These are phyloP conservation scores for Mikania micrantha DNA, from an alignment of 129 eudicot genomes.

Conservation along the genomic window DNA sequence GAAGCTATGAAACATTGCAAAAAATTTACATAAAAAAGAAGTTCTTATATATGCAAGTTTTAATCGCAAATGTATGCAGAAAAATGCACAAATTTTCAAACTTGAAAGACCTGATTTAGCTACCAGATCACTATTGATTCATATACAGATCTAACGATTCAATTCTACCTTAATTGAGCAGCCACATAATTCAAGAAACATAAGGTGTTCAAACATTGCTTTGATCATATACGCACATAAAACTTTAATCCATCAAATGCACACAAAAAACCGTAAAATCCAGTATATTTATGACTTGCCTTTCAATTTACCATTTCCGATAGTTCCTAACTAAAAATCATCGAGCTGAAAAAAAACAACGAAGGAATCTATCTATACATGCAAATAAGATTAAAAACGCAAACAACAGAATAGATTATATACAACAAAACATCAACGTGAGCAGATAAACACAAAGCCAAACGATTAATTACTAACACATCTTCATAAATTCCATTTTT, in stretches of 20 bases:
- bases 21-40: background rate
- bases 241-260: background rate
- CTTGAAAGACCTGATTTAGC: background rate
- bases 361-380: background rate
- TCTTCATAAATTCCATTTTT: background rate
- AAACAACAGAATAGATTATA: background rate
- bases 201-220: background rate
- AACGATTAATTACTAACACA: background rate
- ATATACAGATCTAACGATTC: background rate
- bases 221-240: no score
- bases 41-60: background rate
- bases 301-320: background rate
- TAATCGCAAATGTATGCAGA: background rate
- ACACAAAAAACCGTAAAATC: background rate
- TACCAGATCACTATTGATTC: background rate
- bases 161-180: background rate
- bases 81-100: background rate
- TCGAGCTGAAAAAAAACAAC: no score
- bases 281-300: background rate
- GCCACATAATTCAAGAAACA: background rate
- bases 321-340: background rate
- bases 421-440: background rate
- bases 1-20: background rate
- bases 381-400: background rate
- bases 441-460: background rate